Conservation (phyloP, 352 stramenopile species). For the Globisporangium ultimum region DNA sequence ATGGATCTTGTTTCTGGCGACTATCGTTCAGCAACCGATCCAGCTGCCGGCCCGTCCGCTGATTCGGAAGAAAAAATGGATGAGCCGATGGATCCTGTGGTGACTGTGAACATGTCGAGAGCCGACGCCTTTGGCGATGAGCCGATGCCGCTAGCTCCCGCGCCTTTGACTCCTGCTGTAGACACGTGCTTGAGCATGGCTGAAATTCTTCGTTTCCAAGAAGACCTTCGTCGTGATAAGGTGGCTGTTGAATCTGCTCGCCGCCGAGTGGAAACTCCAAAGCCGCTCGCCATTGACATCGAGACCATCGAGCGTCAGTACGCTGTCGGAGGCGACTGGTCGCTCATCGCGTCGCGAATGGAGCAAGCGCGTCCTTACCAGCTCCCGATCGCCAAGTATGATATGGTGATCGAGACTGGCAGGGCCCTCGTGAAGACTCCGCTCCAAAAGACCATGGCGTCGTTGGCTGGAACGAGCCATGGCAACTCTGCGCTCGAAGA, state of each 20-base stretch:
- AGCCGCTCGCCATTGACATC: not conserved
- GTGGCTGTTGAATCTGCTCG: not conserved
- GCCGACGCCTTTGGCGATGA: too few relatives aligned
- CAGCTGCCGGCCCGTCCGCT: too few relatives aligned
- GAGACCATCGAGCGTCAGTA: slow-evolving; percentile 13
- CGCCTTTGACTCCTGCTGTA: too few relatives aligned
- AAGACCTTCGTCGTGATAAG: not conserved
- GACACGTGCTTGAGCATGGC: too few relatives aligned
- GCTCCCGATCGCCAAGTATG: too few relatives aligned
- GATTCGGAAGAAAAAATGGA: too few relatives aligned
- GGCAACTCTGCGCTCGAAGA: slow-evolving; percentile 6
- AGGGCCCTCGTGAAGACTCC: slow-evolving; percentile 5
- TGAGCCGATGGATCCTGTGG: too few relatives aligned
- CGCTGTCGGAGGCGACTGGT: slow-evolving; percentile 1
- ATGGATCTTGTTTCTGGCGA: too few relatives aligned
- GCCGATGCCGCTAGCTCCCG: too few relatives aligned
- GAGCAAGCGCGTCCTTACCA: not conserved
- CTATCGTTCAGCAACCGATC: too few relatives aligned
- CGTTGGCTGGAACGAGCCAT: not conserved
- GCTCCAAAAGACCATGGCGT: slow-evolving; percentile 3
- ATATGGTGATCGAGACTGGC: not conserved
- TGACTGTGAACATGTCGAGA: too few relatives aligned
- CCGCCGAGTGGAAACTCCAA: not conserved
- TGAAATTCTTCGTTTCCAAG: too few relatives aligned
- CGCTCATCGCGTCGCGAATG: not conserved